These are phyloP conservation scores for Wickerhamomyces rabaulensis DNA, from an alignment of 805 yeast genomes.

Conservation along the genomic window DNA sequence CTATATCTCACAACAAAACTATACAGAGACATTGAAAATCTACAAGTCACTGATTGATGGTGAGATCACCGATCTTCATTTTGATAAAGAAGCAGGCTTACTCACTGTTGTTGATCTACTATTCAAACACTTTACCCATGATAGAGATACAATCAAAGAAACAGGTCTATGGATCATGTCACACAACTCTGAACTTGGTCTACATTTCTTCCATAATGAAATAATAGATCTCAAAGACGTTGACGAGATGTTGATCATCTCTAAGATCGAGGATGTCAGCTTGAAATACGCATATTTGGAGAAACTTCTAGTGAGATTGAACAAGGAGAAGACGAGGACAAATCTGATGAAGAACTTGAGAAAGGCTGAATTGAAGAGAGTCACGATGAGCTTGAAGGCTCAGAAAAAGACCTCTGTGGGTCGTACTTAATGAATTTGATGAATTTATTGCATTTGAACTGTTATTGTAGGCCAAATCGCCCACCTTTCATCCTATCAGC, in stretches of 20 bases:
- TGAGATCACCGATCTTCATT: neutral
- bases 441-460: neutral
- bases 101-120: conserved; percentile 2
- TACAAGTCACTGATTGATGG: conserved; percentile 2
- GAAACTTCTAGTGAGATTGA: conserved; percentile 4
- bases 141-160: conserved; percentile 3
- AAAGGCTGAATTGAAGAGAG: conserved; percentile 4
- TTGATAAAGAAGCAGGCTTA: neutral
- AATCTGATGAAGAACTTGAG: conserved; percentile 5
- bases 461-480: neutral
- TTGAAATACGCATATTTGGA: conserved; percentile 7
- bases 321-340: conserved; percentile 4
- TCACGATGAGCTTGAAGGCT: neutral
- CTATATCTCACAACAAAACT: neutral
- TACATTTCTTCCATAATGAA: conserved; percentile 7
- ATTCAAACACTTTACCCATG: neutral
- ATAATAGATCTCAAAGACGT: neutral
- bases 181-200: conserved; percentile 3
- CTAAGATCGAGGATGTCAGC: conserved; percentile 7
- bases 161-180: conserved; percentile 6
- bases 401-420: neutral
- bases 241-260: conserved; percentile 3
- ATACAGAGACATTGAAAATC: conserved; percentile 2
- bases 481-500: too few relatives aligned
- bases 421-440: neutral